Evolutionary conservation across 2,329 filamentous ascomycete species (phyloP), one percentile per base, ranked within the genome.

Genomic region (Paracamarosporium sp.): DNA sequence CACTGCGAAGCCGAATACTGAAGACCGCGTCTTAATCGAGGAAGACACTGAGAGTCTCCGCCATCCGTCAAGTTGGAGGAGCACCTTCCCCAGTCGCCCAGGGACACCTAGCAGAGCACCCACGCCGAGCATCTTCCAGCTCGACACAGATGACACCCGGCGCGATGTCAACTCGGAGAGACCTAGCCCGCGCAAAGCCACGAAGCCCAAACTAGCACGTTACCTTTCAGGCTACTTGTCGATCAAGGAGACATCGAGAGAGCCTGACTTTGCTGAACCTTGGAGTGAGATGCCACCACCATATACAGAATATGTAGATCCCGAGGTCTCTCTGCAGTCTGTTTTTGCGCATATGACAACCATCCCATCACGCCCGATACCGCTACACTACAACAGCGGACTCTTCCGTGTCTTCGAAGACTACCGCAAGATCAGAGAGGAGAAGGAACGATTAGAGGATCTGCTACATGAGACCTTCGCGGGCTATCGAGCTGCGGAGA

Each of bases 321-420:
- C 72, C 6, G 33, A 70, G 13, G 27, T 63, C 1, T 61, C 61
- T 3, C 53, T 75, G 5, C 65, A 71, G 41, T 67, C 69, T 2
- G 62, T 74, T 8, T 68, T 63, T 24, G 63, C 66, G n/a, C 63
- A 70, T 20, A 68, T 76, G 56, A 53, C 53, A 28, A 64, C 46
- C 12, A 36, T 54, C n/a, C 64, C 59, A 8, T 60, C 48, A n/a
- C 51, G 60, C 22, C 64, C 72, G 2, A 63, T 76, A 47, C 67
- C 74, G 11, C 33, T 63, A 6, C 54, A 70, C 17, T 63, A 77
- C 62, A 78, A 77, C 56, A 75, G 71, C 54, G 71, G 72, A 1
- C 60, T 82, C 1, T 71, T 80, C 41, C 69, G 71, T n/a, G 70
- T 81, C 17, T 78, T 80, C 40, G 80, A 81, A 51, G 70, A 74